Conservation (phyloP, 2,329 filamentous ascomycete species). For the Sclerotinia nivalis region DNA sequence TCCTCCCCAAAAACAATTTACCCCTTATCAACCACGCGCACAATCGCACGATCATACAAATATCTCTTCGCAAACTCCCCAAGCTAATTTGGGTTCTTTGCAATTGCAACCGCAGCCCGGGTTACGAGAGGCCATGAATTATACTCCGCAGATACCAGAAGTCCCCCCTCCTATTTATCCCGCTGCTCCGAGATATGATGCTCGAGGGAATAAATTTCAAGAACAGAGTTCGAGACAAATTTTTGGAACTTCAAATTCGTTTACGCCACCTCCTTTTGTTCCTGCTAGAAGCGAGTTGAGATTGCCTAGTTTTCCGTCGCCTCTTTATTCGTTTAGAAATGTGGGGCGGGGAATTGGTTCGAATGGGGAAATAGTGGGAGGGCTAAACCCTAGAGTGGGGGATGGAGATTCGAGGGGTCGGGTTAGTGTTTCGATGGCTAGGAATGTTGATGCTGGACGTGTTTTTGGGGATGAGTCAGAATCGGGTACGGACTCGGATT, state of each 20-base stretch:
- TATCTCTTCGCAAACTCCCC: background rate
- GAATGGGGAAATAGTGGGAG: background rate
- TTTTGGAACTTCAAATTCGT: too few species aligned
- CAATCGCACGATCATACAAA: background rate
- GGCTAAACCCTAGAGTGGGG: background rate
- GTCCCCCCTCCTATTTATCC: background rate
- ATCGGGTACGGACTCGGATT: background rate
- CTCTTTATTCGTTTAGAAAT: background rate
- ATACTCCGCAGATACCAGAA: background rate
- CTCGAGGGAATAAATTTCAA: background rate
- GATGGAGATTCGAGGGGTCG: background rate
- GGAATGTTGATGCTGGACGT: too few species aligned
- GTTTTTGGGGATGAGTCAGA: background rate
- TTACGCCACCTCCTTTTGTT: background rate
- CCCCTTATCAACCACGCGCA: background rate
- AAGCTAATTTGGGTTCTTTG: background rate
- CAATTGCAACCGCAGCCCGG: background rate
- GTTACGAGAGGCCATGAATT: background rate
- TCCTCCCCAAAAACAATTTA: slow-evolving; percentile 1
- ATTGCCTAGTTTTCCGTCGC: background rate
- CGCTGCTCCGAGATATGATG: slow-evolving; percentile 1
- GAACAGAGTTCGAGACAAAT: background rate
- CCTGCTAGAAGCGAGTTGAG: slow-evolving; percentile 1
- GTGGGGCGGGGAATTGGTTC: background rate
- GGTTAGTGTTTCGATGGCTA: background rate